phyloP scores from a whole-genome alignment of 352 stramenopile species.

The Elongisporangium anandrum region DNA sequence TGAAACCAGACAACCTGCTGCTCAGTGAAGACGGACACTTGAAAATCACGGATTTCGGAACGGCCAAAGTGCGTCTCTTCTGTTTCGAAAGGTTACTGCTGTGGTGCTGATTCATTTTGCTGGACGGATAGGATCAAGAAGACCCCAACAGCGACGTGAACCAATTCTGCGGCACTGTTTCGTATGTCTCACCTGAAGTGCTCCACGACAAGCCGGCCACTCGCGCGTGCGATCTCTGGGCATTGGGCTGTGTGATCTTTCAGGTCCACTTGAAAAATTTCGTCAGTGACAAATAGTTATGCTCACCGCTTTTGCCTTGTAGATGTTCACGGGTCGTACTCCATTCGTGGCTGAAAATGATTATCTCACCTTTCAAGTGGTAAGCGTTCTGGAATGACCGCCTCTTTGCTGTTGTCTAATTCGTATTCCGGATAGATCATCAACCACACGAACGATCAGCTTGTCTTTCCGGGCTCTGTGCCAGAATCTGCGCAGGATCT shows the following conservation, averaged over 20 bases:
- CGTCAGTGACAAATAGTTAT: no score
- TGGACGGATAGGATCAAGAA: slow-evolving; percentile 52
- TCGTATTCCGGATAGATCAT: slow-evolving; percentile 46
- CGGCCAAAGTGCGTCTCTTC: slow-evolving; percentile 49
- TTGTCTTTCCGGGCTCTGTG: slow-evolving; percentile 69
- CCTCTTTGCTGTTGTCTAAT: background rate
- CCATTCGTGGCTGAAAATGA: slow-evolving; percentile 89
- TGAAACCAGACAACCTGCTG: slow-evolving; percentile 91
- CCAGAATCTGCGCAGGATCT: slow-evolving; percentile 66
- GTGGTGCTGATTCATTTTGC: slow-evolving; percentile 5
- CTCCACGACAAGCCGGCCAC: slow-evolving; percentile 78
- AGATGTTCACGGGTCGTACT: slow-evolving; percentile 81
- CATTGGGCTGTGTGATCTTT: slow-evolving; percentile 88
- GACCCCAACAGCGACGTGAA: slow-evolving; percentile 46
- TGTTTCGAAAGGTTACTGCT: background rate
- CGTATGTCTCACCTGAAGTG: slow-evolving; percentile 91
- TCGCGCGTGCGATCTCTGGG: slow-evolving; percentile 87
- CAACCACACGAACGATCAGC: slow-evolving; percentile 69
- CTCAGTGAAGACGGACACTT: slow-evolving; percentile 79
- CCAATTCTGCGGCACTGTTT: slow-evolving; percentile 88
- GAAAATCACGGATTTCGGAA: slow-evolving; percentile 90
- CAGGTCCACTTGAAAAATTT: no score
- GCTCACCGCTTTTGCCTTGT: background rate
- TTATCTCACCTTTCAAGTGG: slow-evolving; percentile 89
- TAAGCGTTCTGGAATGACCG: slow-evolving; percentile 8